Base-by-base conservation (phyloP, 2,329 filamentous ascomycete species). In the Septoria linicola region DNA sequence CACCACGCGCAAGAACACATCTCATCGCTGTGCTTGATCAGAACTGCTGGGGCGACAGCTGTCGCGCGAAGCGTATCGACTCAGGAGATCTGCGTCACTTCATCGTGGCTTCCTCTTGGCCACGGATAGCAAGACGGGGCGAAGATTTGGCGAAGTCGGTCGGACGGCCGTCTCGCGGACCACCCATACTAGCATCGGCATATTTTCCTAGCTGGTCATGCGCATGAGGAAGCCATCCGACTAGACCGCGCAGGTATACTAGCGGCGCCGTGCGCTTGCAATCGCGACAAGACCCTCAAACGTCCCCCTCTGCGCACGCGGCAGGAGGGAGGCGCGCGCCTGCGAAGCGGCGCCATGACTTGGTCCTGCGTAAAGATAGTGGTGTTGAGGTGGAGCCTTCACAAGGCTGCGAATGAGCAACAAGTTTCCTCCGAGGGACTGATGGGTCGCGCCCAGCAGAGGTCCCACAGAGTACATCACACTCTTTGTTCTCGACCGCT, bases 401-500 rank as follows among this genome's bases (percentile, higher is more conserved):
- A 19, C 14, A n/a, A 35, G 27, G 41, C 41, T 44, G 32, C n/a
- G 27, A 14, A 16, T 21, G 3, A 4, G 10, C 16, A 19, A 34
- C 32, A 35, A 35, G 13, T 44, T 25, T 16, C 30, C 8, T 17
- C 11, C 14, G 25, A 25, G 41, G 41, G 41, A 44, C 41, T 32
- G 19, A 44, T 44, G 41, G 41, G 41, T 30, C 41, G 17, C 7
- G 25, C 17, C 30, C 19, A 30, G 10, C 3, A 43, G 7, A 42
- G 16, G 30, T 21, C 30, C 41, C 41, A 34, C 41, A 14, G 41
- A n/a, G 34, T 44, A 44, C 41, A 44, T 35, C 30, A 44, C 41
- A 32, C 41, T 44, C 41, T 27, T 44, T 27, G 30, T 35, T 44
- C 41, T 44, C 41, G 41, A 44, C 41, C 27, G 32, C 41, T 27